Base-by-base conservation (phyloP, 2,329 filamentous ascomycete genomes). In the Alternaria postmessia region DNA sequence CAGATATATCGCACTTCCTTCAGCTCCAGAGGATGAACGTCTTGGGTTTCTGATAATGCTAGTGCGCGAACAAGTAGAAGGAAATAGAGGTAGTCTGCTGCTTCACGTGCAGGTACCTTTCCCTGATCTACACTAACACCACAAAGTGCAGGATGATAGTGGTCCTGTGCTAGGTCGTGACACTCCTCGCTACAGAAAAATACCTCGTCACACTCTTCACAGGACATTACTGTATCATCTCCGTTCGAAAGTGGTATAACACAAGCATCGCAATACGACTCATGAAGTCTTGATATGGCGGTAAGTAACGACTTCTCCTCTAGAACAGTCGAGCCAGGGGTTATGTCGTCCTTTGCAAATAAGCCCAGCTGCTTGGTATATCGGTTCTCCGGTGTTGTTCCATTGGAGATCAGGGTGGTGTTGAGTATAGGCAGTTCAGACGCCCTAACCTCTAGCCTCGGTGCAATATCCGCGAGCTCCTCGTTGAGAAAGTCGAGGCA, bases 231-330 rank as follows among this genome's bases (percentile, higher is more conserved):
- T 16, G 53, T 49, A 4, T 51, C 51, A 5, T 54, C 56, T 14
- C 47, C 51, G n/a, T 68, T 72, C 1, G 91, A 91, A 6, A 96
- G 84, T 24, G 88, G 87, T 7, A 86, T 84, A 70, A 93, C 93
- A 77, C 94, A 98, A 14, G 93, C 93, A 78, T 98, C 94, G 78
- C 94, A 98, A 30, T 94, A 86, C 5, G 91, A 85, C 63, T 96
- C 93, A 74, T 96, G 93, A 12, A 95, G 86, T 30, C 93, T 89
- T 75, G 95, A 95, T 69, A 94, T 95, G 46, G 92, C 94, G 2
- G 94, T 97, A 41, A 99, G 82, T 7, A 97, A 85, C 8, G 93
- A 95, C 62, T 90, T 91, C 74, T 99, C 95, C 48, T 87, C 83
- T 30, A 99, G 85, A 2, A 97, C 88, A 6, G 85, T 83, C 75